Evolutionary conservation across 1,139 yeast genomes (phyloP), one percentile per base, ranked within the genome.

Genomic region (Geotrichum restrictum): DNA sequence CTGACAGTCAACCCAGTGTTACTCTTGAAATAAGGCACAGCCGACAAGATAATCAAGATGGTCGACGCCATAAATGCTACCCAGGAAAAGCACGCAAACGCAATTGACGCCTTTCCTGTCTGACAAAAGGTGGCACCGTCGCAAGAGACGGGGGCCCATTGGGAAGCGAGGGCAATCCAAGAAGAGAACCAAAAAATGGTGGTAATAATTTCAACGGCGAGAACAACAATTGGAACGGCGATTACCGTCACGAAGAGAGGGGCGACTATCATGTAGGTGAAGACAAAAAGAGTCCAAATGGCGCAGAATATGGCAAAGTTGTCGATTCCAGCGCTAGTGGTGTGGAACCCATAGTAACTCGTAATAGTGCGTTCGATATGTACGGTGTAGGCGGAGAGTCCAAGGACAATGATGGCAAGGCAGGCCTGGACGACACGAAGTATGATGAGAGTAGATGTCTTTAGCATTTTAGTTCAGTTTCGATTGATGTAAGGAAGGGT

Each of bases 71-170:
- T 16, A 34, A 48, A 56, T 5, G 46, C 29, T 5, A 49, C 32
- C 59, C 61, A 56, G 29, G 47, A 21, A 18, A 59, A 22, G 11
- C 56, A 46, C 8, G 60, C 53, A 47, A 59, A 49, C 16, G 59
- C 61, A 29, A 51, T 49, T 14, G 51, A 41, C n/a, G 61, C 62
- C 56, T 59, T 59, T 24, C 55, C 59, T 18, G 54, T 48, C 16
- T 39, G 29, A 53, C 62, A 60, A 31, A 51, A 41, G 48, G 45
- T 44, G 19, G n/a, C 10, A 3, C 40, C 24, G 19, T 40, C 41
- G 42, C 55, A 56, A 33, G 22, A n/a, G 11, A 8, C 19, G 16
- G 39, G 40, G 14, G 45, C 56, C 45, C 55, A 54, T 34, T 34
- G 37, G 11, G 51, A 43, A 3, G 57, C 56, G 29, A 52, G 48